Percentiles rank a stretch among this genome's conserved stretches.
These are phyloP conservation scores for Penicillium manginii DNA, from an alignment of 495 filamentous ascomycete species.

Conservation along the genomic window DNA sequence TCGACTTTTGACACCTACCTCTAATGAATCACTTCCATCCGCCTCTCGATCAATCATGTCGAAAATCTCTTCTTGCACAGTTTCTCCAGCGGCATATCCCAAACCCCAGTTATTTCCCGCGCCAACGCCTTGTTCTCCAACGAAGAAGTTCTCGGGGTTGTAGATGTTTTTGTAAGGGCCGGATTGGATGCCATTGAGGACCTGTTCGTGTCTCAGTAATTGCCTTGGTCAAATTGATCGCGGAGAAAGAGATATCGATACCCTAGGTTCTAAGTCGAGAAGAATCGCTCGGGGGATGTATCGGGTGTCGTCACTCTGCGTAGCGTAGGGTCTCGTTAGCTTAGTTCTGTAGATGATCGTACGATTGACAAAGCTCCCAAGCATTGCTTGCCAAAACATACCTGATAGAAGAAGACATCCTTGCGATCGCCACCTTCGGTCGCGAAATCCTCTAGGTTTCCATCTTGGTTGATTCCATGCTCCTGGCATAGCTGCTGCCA, in stretches of 20 bases:
- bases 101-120: constrained; percentile 98
- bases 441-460: constrained; percentile 93
- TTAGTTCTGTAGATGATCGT: neutral
- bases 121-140: constrained; percentile 87
- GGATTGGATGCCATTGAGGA: constrained; percentile 89
- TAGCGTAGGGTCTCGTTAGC: constrained; percentile 11
- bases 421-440: constrained; percentile 97
- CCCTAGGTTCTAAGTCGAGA: constrained; percentile 90
- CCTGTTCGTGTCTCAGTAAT: constrained; percentile 46
- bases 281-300: constrained; percentile 97
- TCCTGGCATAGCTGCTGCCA: constrained; percentile 98
- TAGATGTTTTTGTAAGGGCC: constrained; percentile 97
- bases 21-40: constrained; percentile 94
- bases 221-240: neutral
- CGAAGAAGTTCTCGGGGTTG: constrained; percentile 98
- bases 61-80: constrained; percentile 94
- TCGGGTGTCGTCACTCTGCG: constrained; percentile 86
- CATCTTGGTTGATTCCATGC: constrained; percentile 96
- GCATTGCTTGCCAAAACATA: constrained; percentile 21
- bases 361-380: neutral
- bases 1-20: constrained; percentile 53
- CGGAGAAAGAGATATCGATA: constrained; percentile 40
- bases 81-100: constrained; percentile 89
- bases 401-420: constrained; percentile 99
- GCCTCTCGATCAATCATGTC: constrained; percentile 99